Evolutionary conservation across 1,284 basidiomycete genomes (phyloP), one percentile per base, ranked within the genome.

Genomic region (Trametes polyzona): DNA sequence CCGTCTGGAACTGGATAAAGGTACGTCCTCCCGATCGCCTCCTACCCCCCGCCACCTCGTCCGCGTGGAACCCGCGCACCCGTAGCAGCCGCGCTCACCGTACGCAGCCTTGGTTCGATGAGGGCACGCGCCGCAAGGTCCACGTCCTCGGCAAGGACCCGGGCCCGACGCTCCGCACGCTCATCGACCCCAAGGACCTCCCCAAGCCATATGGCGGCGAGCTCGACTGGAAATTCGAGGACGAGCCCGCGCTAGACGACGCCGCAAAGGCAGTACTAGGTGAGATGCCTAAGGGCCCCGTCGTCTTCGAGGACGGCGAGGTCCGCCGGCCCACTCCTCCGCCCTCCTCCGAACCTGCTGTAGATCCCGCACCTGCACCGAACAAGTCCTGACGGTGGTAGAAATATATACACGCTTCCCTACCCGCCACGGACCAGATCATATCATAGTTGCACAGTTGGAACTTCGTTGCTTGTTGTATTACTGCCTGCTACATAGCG

Each of bases 1-100:
- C 86, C 1, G 76, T 90, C 19, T 92, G 90, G 90, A 79, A 78
- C 17, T 92, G 89, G 90, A 78, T 92, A 65, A 90, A 88, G 77
- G 87, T 84, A 50, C 47, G 73, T 64, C 41, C n/a, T n/a, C n/a
- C n/a, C 36, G 14, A 12, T 43, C n/a, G 30, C 24, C 21, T 33
- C 19, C 12, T 24, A 47, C 43, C 36, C 30, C 26, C 30, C 27
- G 14, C 16, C 32, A 9, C 16, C 16, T 19, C n/a, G n/a, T 33
- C 23, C 24, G 46, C 23, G 33, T 24, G 12, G 21, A 3, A 33
- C 32, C 10, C 32, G 9, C 17, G n/a, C 12, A 23, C 16, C 27
- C 12, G 6, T 11, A 39, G 23, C 47, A 23, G 37, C 33, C 19
- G 19, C 36, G 33, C 52, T 54, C 27, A 53, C 29, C 11, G 8